These are phyloP conservation scores for Gossypium lobatum DNA, from an alignment of 441 rosid genomes.

Conservation along the genomic window DNA sequence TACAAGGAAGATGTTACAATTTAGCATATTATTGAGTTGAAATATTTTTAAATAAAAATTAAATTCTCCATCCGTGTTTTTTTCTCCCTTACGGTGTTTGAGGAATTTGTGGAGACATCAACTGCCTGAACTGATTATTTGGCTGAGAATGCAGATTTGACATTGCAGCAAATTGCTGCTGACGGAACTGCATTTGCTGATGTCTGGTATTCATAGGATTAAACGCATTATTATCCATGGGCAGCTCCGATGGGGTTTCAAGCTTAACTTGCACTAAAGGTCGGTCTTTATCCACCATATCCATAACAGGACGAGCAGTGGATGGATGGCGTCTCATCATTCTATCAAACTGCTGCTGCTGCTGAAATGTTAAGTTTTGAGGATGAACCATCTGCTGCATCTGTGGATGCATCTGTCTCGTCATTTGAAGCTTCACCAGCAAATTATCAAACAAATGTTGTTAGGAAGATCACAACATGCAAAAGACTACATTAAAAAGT, in stretches of 20 bases:
- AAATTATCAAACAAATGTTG: neutral
- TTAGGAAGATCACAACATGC: neutral
- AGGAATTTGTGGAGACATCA: constrained; percentile 61
- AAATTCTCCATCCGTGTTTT: neutral
- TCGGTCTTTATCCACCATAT: constrained; percentile 67
- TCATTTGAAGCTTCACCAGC: constrained; percentile 39
- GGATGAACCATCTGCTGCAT: constrained; percentile 64
- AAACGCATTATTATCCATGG: constrained; percentile 53
- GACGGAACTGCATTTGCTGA: constrained; percentile 57
- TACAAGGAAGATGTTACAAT: constrained; percentile 11
- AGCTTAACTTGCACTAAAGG: constrained; percentile 69
- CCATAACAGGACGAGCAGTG: constrained; percentile 45
- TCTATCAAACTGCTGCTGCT: constrained; percentile 53
- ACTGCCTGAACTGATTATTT: constrained; percentile 59
- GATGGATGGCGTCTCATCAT: constrained; percentile 54
- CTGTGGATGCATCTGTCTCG: constrained; percentile 68
- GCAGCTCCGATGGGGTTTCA: constrained; percentile 61
- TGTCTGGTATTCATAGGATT: constrained; percentile 49
- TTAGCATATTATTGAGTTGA: neutral
- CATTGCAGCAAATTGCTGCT: constrained; percentile 65
- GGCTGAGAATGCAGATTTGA: constrained; percentile 55
- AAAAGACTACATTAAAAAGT: neutral
- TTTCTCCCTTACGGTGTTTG: constrained; percentile 58
- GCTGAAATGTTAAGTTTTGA: constrained; percentile 42
- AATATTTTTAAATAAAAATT: constrained; percentile 5